A percentile compares a stretch with the other conserved stretches of the same genome.
Evolutionary conservation across 2,329 filamentous ascomycete genomes (phyloP).

Genomic region (Zasmidium cellare): DNA sequence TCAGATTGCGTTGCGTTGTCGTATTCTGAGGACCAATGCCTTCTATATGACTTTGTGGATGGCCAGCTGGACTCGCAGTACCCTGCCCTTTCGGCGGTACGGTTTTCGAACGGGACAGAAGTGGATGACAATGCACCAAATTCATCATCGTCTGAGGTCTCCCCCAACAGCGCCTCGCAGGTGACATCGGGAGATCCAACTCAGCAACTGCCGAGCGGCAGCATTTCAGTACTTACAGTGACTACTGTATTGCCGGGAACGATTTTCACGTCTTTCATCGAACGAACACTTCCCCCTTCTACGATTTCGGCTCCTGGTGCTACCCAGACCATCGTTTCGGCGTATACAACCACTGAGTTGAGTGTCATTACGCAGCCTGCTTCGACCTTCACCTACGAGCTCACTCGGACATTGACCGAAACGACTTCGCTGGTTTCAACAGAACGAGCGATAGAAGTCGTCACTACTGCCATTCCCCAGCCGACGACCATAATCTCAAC

Average conservation of each 20-base stretch:
- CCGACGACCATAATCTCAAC: not conserved
- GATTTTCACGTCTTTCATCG: not conserved
- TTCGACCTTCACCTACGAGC: not conserved
- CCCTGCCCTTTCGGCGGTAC: not conserved
- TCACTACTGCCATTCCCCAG: not conserved
- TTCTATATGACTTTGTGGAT: not conserved
- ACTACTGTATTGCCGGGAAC: not conserved
- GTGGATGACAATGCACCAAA: not conserved
- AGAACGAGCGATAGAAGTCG: not conserved
- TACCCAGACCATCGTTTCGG: not conserved
- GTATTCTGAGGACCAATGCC: slow-evolving; percentile 1
- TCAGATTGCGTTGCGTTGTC: not conserved
- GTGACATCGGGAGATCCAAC: not conserved
- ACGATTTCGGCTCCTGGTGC: not conserved
- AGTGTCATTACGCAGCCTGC: not conserved
- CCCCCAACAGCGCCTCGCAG: not conserved
- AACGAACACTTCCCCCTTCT: not conserved
- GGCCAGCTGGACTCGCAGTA: not conserved
- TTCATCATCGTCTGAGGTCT: not conserved
- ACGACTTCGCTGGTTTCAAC: not conserved
- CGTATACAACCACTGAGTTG: not conserved
- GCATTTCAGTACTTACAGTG: not conserved
- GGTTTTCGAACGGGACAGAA: not conserved
- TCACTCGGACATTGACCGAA: not conserved
- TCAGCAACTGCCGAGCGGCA: not conserved